Percentiles rank a stretch among this genome's conserved stretches.
phyloP scores from a whole-genome alignment of 2,329 filamentous ascomycete genomes.

The Cladosporium oxysporum region DNA sequence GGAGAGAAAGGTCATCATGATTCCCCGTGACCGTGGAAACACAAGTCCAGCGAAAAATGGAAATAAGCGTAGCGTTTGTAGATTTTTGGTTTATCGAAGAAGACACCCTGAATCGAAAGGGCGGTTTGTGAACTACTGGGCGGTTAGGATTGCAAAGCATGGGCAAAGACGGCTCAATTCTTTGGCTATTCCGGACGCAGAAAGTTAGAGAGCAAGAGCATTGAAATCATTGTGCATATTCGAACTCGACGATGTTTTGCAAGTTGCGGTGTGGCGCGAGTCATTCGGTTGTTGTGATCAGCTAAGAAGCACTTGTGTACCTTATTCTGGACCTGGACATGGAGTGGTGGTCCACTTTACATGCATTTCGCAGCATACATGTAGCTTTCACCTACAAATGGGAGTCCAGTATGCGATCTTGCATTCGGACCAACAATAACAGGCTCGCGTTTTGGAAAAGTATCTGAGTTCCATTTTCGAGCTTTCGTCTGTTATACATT shows the following conservation, averaged over 20 bases:
- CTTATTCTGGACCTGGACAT: not conserved
- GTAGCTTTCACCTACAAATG: not conserved
- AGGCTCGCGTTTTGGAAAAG: not conserved
- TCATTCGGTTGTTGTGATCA: not conserved
- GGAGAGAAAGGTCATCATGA: not conserved
- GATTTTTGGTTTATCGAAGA: not conserved
- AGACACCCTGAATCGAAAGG: not conserved
- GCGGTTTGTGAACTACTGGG: not conserved
- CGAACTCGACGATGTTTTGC: not conserved
- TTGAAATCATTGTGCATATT: conserved; percentile 14
- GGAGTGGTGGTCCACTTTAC: not conserved
- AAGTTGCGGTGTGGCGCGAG: conserved; percentile 7
- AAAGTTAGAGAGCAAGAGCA: not conserved
- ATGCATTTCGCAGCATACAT: not conserved
- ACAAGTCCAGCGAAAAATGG: not conserved
- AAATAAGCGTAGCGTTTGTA: conserved; percentile 1
- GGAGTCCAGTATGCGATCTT: not conserved
- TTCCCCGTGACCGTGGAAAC: not conserved
- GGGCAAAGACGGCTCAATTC: not conserved
- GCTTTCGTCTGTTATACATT: not conserved
- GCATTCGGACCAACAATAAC: not conserved
- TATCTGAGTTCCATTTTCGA: not conserved
- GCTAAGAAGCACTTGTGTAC: not conserved
- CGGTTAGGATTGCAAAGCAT: not conserved
- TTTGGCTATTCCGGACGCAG: not conserved